Evolutionary conservation across 1,139 yeast genomes (phyloP).

Genomic region (Kodamaea sp.): DNA sequence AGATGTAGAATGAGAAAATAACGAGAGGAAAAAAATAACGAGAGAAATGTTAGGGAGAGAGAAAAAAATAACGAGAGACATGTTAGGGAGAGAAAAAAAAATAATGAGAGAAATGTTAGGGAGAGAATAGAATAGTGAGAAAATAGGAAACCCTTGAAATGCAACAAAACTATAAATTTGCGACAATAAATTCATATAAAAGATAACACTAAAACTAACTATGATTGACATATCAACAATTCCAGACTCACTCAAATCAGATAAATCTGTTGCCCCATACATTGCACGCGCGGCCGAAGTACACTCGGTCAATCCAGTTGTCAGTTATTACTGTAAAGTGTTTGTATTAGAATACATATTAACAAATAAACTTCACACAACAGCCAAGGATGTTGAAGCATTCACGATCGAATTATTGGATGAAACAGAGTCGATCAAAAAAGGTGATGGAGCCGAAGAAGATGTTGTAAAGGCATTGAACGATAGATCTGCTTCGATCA

Average conservation of each 20-base stretch:
- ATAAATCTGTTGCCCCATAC: constrained; percentile 42
- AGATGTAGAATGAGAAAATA: too few species aligned
- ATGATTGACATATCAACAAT: constrained; percentile 17
- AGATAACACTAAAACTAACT: background rate
- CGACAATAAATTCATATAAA: too few species aligned
- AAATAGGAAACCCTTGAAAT: background rate
- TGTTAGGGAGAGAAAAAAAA: too few species aligned
- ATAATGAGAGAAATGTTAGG: too few species aligned
- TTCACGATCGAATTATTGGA: constrained; percentile 61
- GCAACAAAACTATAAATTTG: too few species aligned
- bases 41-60: too few species aligned
- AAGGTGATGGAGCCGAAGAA: constrained; percentile 32
- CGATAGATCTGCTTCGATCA: constrained; percentile 55
- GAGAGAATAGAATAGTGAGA: background rate
- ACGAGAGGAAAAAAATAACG: too few species aligned
- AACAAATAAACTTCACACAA: constrained; percentile 52
- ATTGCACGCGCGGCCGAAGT: constrained; percentile 51
- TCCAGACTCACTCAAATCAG: constrained; percentile 28
- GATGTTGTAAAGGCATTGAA: constrained; percentile 40
- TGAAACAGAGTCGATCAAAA: constrained; percentile 55
- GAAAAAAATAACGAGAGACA: too few species aligned
- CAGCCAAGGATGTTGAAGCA: constrained; percentile 48
- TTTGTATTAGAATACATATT: constrained; percentile 69
- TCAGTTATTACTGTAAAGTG: constrained; percentile 55
- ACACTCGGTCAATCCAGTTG: constrained; percentile 46